Percentiles rank a stretch among this genome's conserved stretches.
phyloP scores from a whole-genome alignment of 495 filamentous ascomycete genomes.

The Penicillium samsonianum region DNA sequence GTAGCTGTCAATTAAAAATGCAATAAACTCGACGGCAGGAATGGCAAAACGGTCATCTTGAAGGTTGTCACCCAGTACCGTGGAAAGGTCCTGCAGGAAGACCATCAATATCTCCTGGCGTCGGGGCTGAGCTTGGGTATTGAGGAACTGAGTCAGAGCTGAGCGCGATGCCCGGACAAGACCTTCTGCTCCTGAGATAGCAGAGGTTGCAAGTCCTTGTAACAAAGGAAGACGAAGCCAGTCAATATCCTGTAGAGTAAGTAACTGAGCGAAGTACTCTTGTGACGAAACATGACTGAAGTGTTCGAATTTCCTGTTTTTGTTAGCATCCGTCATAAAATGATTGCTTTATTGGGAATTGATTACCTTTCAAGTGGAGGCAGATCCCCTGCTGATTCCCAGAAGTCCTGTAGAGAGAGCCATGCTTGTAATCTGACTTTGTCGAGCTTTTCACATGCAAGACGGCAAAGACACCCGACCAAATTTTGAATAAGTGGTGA shows the following conservation, averaged over 20 bases:
- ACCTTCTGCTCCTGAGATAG: constrained; percentile 80
- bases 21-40: constrained; percentile 72
- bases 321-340: constrained; percentile 21
- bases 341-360: neutral
- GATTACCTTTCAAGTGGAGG: constrained; percentile 39
- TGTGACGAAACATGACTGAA: constrained; percentile 47
- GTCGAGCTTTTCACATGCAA: constrained; percentile 87
- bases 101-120: constrained; percentile 30
- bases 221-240: constrained; percentile 55
- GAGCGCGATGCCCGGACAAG: constrained; percentile 72
- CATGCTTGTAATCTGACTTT: constrained; percentile 74
- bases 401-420: constrained; percentile 45
- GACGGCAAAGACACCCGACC: constrained; percentile 56
- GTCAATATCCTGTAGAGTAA: constrained; percentile 38
- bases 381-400: constrained; percentile 36
- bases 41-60: constrained; percentile 69
- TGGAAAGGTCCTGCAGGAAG: constrained; percentile 45
- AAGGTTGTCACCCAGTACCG: constrained; percentile 48
- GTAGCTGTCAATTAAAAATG: constrained; percentile 65
- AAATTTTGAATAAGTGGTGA: constrained; percentile 32
- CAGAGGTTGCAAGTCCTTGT: constrained; percentile 77
- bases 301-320: constrained; percentile 44
- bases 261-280: constrained; percentile 47
- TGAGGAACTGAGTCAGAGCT: constrained; percentile 58
- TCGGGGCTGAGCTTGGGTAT: constrained; percentile 39